Evolutionary conservation across 2,329 filamentous ascomycete genomes (phyloP).

Genomic region (Phialocephala subalpina): DNA sequence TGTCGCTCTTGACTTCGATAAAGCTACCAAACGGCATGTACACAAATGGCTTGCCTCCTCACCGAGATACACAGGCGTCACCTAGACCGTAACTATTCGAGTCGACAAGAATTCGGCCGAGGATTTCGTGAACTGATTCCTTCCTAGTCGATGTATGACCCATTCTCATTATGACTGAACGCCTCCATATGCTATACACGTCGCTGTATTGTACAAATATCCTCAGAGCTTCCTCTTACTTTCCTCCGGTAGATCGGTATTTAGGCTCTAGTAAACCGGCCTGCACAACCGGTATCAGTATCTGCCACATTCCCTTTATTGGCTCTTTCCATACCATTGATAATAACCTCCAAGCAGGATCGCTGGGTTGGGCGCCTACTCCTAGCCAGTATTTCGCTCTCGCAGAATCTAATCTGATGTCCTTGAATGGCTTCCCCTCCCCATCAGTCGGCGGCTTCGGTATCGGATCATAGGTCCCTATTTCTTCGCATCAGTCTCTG

Average conservation of each 20-base stretch:
- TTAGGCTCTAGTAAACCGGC: conserved; percentile 44
- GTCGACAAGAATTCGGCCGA: not conserved
- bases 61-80: not conserved
- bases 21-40: too few relatives aligned
- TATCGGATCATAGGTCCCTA: conserved; percentile 72
- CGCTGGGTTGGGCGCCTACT: conserved; percentile 93
- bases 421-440: conserved; percentile 81
- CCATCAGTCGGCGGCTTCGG: conserved; percentile 67
- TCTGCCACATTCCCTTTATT: not conserved
- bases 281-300: conserved; percentile 26
- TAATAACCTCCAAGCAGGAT: conserved; percentile 86
- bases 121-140: not conserved
- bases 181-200: conserved; percentile 3
- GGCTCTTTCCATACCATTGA: conserved; percentile 68
- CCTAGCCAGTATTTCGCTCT: conserved; percentile 96
- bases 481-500: conserved; percentile 13
- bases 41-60: too few relatives aligned
- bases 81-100: not conserved
- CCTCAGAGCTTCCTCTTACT: not conserved
- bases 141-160: not conserved
- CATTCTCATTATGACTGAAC: not conserved
- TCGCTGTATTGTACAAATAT: not conserved
- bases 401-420: conserved; percentile 83
- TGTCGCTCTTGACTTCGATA: not conserved
- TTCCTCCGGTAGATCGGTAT: conserved; percentile 30